phyloP scores from a whole-genome alignment of 2,329 filamentous ascomycete genomes.

The Microdochium bolleyi region DNA sequence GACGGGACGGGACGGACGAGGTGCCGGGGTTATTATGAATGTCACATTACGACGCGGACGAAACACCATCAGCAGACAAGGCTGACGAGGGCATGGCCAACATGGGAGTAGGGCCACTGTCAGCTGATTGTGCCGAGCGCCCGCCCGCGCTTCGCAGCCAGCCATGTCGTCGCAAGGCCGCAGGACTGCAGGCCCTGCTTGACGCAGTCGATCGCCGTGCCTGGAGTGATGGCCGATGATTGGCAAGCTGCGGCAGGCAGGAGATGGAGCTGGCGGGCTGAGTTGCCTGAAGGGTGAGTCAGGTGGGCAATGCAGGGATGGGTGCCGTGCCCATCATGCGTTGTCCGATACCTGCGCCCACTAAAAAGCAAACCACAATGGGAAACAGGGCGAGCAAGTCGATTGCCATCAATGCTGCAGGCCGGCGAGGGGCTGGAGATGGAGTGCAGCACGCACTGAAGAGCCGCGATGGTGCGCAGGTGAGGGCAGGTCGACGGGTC shows the following conservation, averaged over 20 bases:
- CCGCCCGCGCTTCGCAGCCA: neutral
- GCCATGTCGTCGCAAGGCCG: neutral
- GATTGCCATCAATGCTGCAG: neutral
- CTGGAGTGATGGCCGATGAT: neutral
- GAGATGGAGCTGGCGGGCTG: neutral
- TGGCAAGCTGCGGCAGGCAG: neutral
- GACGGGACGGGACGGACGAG: neutral
- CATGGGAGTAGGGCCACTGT: neutral
- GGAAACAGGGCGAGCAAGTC: neutral
- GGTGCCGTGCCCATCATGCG: neutral
- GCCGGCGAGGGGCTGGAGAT: neutral
- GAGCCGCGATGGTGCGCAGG: too few species aligned
- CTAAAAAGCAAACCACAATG: neutral
- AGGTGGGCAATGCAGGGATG: neutral
- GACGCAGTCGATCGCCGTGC: neutral
- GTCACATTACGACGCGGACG: neutral
- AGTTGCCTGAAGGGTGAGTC: neutral
- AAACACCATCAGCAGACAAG: neutral
- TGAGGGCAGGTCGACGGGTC: too few species aligned
- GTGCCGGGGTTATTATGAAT: neutral
- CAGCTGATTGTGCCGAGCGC: neutral
- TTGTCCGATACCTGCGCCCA: neutral
- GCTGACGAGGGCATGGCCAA: neutral
- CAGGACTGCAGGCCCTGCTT: neutral
- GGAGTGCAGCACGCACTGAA: too few species aligned